Conservation (phyloP, 148 eudicot genomes). For the Mesembryanthemum crystallinum region DNA sequence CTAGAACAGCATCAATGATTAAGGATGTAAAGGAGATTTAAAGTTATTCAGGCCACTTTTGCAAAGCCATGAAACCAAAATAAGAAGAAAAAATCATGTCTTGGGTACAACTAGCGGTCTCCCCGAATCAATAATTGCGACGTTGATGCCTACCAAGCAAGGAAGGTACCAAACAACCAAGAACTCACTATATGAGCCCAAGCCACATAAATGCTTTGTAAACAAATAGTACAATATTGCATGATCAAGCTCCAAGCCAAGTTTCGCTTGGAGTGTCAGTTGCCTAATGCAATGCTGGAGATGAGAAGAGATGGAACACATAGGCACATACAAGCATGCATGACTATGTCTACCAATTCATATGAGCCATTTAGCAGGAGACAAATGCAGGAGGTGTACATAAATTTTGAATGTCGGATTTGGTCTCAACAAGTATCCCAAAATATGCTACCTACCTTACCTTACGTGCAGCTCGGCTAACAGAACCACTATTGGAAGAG, state of each 20-base stretch:
- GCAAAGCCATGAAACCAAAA: too few species aligned
- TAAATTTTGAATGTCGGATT: neutral
- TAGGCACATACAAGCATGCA: neutral
- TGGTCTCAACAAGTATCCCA: neutral
- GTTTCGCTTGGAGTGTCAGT: neutral
- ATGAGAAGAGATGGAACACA: neutral
- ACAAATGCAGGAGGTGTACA: neutral
- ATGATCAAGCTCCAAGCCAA: neutral
- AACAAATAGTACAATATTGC: neutral
- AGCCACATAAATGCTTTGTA: too few species aligned
- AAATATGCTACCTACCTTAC: constrained; percentile 56
- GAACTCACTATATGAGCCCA: neutral
- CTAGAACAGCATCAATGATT: too few species aligned
- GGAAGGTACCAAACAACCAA: too few species aligned
- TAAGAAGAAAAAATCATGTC: too few species aligned
- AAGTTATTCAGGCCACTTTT: too few species aligned
- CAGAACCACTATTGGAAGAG: constrained; percentile 33
- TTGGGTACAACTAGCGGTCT: too few species aligned
- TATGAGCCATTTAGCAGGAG: neutral
- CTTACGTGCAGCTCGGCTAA: constrained; percentile 46
- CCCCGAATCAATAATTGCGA: too few species aligned
- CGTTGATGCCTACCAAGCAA: too few species aligned
- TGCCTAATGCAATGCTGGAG: neutral
- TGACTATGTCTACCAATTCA: neutral
- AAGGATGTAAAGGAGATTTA: too few species aligned